Evolutionary conservation across 352 stramenopile genomes (phyloP), one percentile per base, ranked within the genome.

Genomic region (Pythium aquatile): DNA sequence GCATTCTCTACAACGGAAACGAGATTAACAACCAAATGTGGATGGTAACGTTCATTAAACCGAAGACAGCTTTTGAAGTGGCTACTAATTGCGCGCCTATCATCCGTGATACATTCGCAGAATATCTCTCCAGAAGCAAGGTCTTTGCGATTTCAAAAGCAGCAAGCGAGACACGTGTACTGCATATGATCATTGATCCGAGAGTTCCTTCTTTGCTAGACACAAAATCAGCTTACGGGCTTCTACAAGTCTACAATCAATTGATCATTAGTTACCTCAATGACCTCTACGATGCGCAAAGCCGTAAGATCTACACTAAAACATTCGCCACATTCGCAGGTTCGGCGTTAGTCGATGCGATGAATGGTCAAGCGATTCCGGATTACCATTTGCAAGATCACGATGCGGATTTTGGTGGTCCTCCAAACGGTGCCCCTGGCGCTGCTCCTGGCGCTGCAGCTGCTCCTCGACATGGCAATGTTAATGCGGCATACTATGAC

Each of bases 231-330:
- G n/a, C 6, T 24, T 5, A 51, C 44, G 9, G 44, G 44, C 44
- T 5, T 51, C 44, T 51, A 8, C 44, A 51, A 20, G 26, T n/a
- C 6, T 51, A 24, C 44, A 51, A 51, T 20, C 8, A 10, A 24
- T n/a, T 51, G 9, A 10, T 51, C 5, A 5, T 20, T 20, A 51
- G 5, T 20, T 51, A 51, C 44, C 17, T 51, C 11, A 10, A 51
- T n/a, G 44, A 51, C 17, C 17, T 51, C 11, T 51, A 51, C 17
- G 44, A 51, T 51, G 44, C 44, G 6, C 44, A 51, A n/a, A 51
- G 44, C 26, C 17, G 26, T 26, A 51, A 51, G 44, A 51, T 51
- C 44, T 51, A 51, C 44, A 51, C 44, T 8, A 51, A 51, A n/a
- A n/a, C 44, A 5, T 51, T 51, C 17, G 17, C 44, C 8, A 26